phyloP scores from a whole-genome alignment of 805 yeast genomes.

The Tetrapisispora nanseiensis region DNA sequence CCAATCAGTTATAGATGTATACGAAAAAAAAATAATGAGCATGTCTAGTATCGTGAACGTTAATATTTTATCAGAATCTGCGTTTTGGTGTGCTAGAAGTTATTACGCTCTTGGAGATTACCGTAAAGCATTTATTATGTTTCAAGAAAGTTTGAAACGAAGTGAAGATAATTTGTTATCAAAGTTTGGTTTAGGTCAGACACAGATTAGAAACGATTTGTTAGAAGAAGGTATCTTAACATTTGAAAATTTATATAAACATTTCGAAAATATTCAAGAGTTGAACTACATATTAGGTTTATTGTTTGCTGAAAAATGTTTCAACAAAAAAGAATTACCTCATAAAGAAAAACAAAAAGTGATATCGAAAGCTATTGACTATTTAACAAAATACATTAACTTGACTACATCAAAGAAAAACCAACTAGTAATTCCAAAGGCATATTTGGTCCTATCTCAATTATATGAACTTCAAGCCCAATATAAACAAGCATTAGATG shows the following conservation, averaged over 20 bases:
- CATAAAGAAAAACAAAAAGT: slow-evolving; percentile 13
- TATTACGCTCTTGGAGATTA: slow-evolving; percentile 50
- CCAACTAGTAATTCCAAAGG: slow-evolving; percentile 54
- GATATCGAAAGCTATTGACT: slow-evolving; percentile 45
- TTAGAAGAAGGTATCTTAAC: slow-evolving; percentile 78
- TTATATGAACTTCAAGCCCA: slow-evolving; percentile 57
- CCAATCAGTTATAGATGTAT: slow-evolving; percentile 46
- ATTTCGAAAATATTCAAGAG: slow-evolving; percentile 61
- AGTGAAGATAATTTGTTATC: slow-evolving; percentile 61
- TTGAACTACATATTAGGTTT: slow-evolving; percentile 68
- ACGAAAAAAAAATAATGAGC: slow-evolving; percentile 38
- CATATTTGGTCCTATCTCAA: slow-evolving; percentile 57
- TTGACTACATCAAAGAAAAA: slow-evolving; percentile 43
- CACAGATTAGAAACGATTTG: slow-evolving; percentile 65
- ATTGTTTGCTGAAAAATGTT: slow-evolving; percentile 48
- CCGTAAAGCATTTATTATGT: slow-evolving; percentile 60
- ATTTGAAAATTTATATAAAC: slow-evolving; percentile 62
- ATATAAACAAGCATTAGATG: slow-evolving; percentile 54
- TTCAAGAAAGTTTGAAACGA: slow-evolving; percentile 58
- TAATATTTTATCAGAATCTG: slow-evolving; percentile 47
- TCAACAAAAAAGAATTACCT: slow-evolving; percentile 14
- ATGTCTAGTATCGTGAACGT: slow-evolving; percentile 28
- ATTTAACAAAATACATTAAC: slow-evolving; percentile 62
- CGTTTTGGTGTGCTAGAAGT: slow-evolving; percentile 82
- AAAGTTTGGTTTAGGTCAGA: slow-evolving; percentile 75